Percentiles rank a stretch among this genome's conserved stretches.
phyloP scores from a whole-genome alignment of 164 flowering plant species.

The Sextonia rubra region DNA sequence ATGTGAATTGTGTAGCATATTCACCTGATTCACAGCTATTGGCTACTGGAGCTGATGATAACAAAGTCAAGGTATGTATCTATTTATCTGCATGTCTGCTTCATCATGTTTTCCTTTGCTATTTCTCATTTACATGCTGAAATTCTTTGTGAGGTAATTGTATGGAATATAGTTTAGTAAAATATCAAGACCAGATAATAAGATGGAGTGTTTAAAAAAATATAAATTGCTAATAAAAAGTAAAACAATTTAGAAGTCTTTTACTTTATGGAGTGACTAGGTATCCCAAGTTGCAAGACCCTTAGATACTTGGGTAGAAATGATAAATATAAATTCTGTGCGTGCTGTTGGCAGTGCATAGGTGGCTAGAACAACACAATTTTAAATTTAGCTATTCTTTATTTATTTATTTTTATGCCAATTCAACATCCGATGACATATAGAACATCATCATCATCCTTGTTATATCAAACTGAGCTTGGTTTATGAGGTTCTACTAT shows the following conservation, averaged over 20 bases:
- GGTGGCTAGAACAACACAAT: no score
- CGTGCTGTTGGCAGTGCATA: no score
- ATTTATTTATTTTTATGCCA: no score
- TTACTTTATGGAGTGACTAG: not conserved
- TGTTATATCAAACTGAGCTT: no score
- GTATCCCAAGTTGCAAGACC: not conserved
- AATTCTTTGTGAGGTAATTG: not conserved
- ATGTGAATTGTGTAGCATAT: conserved; percentile 87
- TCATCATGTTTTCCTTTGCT: not conserved
- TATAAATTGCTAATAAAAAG: no score
- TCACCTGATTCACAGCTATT: conserved; percentile 93
- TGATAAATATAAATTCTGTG: no score
- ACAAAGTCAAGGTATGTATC: conserved; percentile 78
- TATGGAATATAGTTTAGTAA: not conserved
- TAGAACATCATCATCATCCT: no score
- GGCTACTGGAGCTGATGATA: conserved; percentile 99
- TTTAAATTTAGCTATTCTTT: no score
- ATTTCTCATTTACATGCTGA: not conserved
- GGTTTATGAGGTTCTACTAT: no score
- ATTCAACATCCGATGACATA: no score
- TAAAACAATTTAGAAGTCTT: not conserved
- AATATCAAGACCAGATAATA: not conserved
- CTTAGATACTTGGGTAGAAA: not conserved
- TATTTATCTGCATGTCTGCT: not conserved
- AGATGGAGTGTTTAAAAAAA: not conserved